Evolutionary conservation across 306 rosid genomes (phyloP).

Genomic region (Casuarina glauca): DNA sequence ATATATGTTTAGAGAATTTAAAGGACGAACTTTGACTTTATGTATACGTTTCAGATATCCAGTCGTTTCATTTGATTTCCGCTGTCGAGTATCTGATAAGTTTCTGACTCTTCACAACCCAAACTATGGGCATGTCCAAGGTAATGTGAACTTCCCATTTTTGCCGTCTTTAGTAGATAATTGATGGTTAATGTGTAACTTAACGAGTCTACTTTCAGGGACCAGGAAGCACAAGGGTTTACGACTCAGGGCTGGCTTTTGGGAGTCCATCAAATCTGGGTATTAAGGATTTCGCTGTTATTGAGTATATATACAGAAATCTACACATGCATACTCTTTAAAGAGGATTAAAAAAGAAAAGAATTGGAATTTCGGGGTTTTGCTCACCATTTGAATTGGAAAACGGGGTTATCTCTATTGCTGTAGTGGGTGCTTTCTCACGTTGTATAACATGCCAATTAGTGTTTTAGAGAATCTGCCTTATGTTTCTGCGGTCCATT

Average conservation of each 20-base stretch:
- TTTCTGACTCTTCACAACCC: conserved; percentile 44
- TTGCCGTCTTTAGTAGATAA: background rate
- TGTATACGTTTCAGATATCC: conserved; percentile 45
- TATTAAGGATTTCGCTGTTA: conserved; percentile 24
- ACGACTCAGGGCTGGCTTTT: conserved; percentile 73
- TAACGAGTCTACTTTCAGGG: conserved; percentile 34
- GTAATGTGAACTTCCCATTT: conserved; percentile 22
- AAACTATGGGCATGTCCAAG: conserved; percentile 31
- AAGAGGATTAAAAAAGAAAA: background rate
- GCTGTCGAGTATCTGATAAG: conserved; percentile 31
- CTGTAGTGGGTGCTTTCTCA: background rate
- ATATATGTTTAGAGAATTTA: background rate
- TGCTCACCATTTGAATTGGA: too few species aligned
- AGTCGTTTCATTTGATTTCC: conserved; percentile 42
- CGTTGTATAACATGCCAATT: background rate
- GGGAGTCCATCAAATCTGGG: conserved; percentile 98
- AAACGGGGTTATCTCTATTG: background rate
- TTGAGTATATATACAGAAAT: background rate
- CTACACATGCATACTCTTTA: background rate
- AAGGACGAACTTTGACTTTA: background rate
- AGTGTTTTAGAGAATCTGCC: background rate
- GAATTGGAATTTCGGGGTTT: too few species aligned
- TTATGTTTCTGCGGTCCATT: background rate
- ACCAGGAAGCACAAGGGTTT: conserved; percentile 50
- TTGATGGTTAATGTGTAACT: background rate